Percentiles rank a stretch among this genome's conserved stretches.
Evolutionary conservation across 164 flowering plant species (phyloP).

Genomic region (Nymphaea colorata): DNA sequence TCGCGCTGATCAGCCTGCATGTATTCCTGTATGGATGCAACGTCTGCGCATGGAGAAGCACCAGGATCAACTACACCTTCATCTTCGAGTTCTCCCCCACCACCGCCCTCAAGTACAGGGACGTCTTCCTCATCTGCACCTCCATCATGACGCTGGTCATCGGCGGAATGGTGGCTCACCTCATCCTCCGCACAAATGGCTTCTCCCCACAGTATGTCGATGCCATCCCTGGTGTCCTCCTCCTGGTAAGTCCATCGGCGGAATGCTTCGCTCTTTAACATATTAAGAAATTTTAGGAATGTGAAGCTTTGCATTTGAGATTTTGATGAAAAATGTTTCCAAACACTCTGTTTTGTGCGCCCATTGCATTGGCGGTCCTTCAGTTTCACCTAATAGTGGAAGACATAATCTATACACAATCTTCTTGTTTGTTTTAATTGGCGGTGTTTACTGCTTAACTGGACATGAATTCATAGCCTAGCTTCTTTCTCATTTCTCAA

Average conservation of each 20-base stretch:
- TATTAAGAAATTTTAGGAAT: too few species aligned
- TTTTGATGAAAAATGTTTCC: too few species aligned
- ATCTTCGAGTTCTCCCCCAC: slow-evolving; percentile 72
- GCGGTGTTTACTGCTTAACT: too few species aligned
- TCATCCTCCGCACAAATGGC: slow-evolving; percentile 46
- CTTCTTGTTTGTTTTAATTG: too few species aligned
- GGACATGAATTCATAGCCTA: too few species aligned
- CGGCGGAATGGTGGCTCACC: slow-evolving; percentile 76
- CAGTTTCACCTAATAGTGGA: too few species aligned
- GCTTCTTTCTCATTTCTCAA: background rate
- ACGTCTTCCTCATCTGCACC: slow-evolving; percentile 84
- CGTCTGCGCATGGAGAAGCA: slow-evolving; percentile 76
- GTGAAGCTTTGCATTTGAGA: too few species aligned
- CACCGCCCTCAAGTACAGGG: slow-evolving; percentile 76
- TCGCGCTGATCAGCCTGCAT: slow-evolving; percentile 90
- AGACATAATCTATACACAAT: too few species aligned
- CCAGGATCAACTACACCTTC: slow-evolving; percentile 91
- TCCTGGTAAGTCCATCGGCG: slow-evolving; percentile 31
- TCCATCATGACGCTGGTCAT: slow-evolving; percentile 84
- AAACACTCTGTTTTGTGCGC: too few species aligned
- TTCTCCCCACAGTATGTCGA: slow-evolving; percentile 52
- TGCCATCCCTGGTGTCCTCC: slow-evolving; percentile 71
- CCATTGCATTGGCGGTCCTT: too few species aligned
- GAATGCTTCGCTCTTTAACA: too few species aligned
- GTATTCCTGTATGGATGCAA: slow-evolving; percentile 96